A percentile compares a stretch with the other conserved stretches of the same genome.
Evolutionary conservation across 192 early-diverging fungal genomes (phyloP).

Genomic region (Entomortierella beljakovae): DNA sequence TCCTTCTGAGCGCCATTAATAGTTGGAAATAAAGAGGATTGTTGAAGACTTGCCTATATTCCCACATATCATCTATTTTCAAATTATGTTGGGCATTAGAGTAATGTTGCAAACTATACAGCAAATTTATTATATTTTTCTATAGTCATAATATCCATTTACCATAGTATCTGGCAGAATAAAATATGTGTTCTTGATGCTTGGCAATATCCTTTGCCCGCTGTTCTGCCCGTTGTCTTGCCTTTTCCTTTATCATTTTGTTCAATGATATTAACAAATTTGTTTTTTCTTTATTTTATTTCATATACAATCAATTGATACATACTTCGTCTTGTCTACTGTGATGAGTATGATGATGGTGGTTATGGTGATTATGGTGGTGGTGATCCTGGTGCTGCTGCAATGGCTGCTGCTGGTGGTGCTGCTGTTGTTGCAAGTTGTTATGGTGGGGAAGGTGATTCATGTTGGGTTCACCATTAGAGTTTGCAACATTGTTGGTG

Average conservation of each 20-base stretch:
- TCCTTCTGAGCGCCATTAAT: no score
- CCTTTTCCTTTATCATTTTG: slow-evolving; percentile 24
- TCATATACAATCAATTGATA: background rate
- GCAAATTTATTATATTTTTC: slow-evolving; percentile 44
- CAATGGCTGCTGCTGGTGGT: slow-evolving; percentile 3
- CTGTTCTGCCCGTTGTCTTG: slow-evolving; percentile 36
- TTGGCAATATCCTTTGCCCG: slow-evolving; percentile 56
- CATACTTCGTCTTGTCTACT: slow-evolving; percentile 9
- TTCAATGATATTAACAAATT: background rate
- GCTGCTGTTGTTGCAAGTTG: background rate
- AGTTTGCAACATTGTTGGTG: slow-evolving; percentile 2
- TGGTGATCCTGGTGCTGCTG: slow-evolving; percentile 24
- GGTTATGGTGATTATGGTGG: slow-evolving; percentile 15
- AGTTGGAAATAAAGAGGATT: no score
- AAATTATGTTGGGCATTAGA: slow-evolving; percentile 17
- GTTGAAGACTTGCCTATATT: slow-evolving; percentile 22
- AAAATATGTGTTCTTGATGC: slow-evolving; percentile 50
- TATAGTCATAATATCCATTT: slow-evolving; percentile 13
- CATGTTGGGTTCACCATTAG: slow-evolving; percentile 1
- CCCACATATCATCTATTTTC: slow-evolving; percentile 21
- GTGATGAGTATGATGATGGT: slow-evolving; percentile 15
- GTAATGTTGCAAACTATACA: slow-evolving; percentile 51
- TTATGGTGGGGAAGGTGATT: slow-evolving; percentile 22
- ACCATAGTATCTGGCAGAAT: slow-evolving; percentile 59
- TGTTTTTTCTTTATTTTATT: no score